These are phyloP conservation scores for Paraglomus occultum DNA, from an alignment of 192 early-diverging fungal genomes.

Conservation along the genomic window DNA sequence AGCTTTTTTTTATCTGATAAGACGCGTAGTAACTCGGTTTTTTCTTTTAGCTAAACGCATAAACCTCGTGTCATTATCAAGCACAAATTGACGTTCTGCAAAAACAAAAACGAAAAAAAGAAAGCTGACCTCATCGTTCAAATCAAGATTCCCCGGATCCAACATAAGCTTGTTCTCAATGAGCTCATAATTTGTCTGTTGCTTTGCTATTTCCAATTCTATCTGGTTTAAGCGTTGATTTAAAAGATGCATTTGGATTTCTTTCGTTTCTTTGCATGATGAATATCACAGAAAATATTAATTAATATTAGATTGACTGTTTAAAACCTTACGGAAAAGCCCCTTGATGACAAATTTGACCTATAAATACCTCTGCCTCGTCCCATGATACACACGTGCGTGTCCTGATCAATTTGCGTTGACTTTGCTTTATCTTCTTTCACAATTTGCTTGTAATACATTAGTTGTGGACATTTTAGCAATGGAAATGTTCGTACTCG, in stretches of 20 bases:
- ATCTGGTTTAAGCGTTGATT: conserved; percentile 54
- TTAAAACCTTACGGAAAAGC: neutral
- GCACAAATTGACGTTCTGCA: neutral
- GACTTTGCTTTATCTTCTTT: conserved; percentile 38
- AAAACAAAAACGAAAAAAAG: conserved; percentile 25
- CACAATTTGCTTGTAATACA: conserved; percentile 46
- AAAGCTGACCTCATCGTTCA: conserved; percentile 39
- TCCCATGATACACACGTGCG: conserved; percentile 43
- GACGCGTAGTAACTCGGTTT: neutral
- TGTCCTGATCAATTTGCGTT: conserved; percentile 35
- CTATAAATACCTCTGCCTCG: conserved; percentile 36
- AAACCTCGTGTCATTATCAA: neutral
- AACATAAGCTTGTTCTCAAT: conserved; percentile 45
- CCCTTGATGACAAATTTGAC: conserved; percentile 20
- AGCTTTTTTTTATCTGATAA: conserved; percentile 14
- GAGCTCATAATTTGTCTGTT: conserved; percentile 46
- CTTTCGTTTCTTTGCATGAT: conserved; percentile 43
- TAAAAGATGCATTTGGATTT: conserved; percentile 56
- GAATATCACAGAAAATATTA: neutral
- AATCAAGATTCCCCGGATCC: conserved; percentile 42
- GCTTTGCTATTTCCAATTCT: conserved; percentile 53
- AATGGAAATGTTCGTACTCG: conserved; percentile 51
- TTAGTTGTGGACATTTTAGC: conserved; percentile 56
- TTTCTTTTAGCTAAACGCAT: conserved; percentile 25
- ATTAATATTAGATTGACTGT: too few species aligned